phyloP scores from a whole-genome alignment of 1,284 basidiomycete species.

The Irpex sp. region DNA sequence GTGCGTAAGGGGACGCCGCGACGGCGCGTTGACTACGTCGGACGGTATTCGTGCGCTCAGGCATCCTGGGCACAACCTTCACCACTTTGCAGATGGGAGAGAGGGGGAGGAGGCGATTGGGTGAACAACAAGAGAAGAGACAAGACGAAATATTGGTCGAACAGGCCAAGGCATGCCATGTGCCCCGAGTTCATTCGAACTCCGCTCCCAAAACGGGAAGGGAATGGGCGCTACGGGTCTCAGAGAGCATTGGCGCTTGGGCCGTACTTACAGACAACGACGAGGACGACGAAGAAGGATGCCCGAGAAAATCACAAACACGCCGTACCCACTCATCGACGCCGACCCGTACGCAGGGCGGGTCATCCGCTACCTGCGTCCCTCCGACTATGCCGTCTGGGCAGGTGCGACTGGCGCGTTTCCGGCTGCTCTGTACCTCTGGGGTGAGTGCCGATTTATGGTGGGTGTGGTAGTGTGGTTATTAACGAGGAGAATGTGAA shows the following conservation, averaged over 20 bases:
- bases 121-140: neutral
- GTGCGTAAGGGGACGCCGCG: neutral
- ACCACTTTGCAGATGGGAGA: neutral
- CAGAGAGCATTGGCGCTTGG: too few species aligned
- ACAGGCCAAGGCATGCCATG: slow-evolving; percentile 7
- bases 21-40: slow-evolving; percentile 2
- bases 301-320: slow-evolving; percentile 66
- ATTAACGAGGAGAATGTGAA: neutral
- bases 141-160: slow-evolving; percentile 11
- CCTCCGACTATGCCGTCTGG: slow-evolving; percentile 85
- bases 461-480: neutral
- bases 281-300: slow-evolving; percentile 35
- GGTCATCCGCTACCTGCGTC: slow-evolving; percentile 86
- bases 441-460: slow-evolving; percentile 71
- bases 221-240: neutral
- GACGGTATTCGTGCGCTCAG: slow-evolving; percentile 1
- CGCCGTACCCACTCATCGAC: slow-evolving; percentile 84
- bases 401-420: slow-evolving; percentile 77
- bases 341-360: slow-evolving; percentile 87
- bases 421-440: slow-evolving; percentile 68
- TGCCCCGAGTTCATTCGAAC: neutral
- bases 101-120: neutral
- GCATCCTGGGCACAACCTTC: neutral
- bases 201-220: neutral
- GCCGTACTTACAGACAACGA: neutral